phyloP scores from a whole-genome alignment of 2,329 filamentous ascomycete genomes.

The Fusarium sp. region DNA sequence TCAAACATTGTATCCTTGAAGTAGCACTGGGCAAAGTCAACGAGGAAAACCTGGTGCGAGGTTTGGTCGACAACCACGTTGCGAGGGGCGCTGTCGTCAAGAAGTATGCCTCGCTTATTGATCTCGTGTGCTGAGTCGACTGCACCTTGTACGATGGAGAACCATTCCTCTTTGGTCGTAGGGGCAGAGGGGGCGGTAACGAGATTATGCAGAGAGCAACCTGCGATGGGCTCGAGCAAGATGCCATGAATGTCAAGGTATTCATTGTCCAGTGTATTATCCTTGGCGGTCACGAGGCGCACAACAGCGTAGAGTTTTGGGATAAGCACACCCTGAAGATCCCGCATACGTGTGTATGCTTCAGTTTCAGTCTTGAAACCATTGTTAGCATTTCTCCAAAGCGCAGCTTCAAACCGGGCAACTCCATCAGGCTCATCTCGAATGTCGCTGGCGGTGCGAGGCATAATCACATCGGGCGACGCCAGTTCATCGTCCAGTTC shows the following conservation, averaged over 20 bases:
- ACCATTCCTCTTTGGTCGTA: not conserved
- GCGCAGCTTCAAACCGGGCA: not conserved
- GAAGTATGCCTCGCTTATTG: not conserved
- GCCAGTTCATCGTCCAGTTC: not conserved
- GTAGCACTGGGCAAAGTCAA: not conserved
- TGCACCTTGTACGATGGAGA: not conserved
- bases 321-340: not conserved
- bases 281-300: no score
- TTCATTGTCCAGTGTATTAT: not conserved
- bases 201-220: not conserved
- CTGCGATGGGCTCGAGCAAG: not conserved
- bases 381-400: not conserved
- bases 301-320: not conserved
- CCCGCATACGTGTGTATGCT: not conserved
- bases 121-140: not conserved
- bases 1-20: not conserved
- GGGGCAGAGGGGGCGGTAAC: not conserved
- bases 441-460: fast-evolving
- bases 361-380: not conserved
- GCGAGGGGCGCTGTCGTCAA: not conserved
- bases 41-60: not conserved
- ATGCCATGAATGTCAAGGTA: not conserved
- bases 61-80: not conserved
- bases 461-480: no score
- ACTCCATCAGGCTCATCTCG: not conserved